Percentiles rank a stretch among this genome's conserved stretches.
phyloP scores from a whole-genome alignment of 768 basidiomycete genomes.

The Daedaleopsis nitida region DNA sequence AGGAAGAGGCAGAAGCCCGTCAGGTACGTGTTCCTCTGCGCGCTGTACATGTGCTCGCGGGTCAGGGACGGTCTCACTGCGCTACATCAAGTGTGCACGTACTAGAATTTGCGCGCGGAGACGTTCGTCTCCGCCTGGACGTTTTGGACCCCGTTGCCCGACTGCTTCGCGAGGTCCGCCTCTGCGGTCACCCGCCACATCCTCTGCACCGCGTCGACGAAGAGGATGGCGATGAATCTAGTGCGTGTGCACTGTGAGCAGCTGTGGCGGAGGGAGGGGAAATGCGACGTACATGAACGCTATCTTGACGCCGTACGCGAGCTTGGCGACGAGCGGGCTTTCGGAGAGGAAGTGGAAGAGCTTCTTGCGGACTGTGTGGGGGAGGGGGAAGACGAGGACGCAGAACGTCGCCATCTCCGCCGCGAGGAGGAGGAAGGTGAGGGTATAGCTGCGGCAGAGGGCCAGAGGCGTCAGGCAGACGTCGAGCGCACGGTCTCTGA shows the following conservation, averaged over 20 bases:
- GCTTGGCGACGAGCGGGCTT: conserved; percentile 72
- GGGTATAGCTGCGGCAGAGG: conserved; percentile 67
- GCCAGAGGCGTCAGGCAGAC: background rate
- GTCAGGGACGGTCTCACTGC: too few relatives aligned
- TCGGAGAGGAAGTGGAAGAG: conserved; percentile 75
- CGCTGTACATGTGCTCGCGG: conserved; percentile 42
- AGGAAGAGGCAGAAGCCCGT: conserved; percentile 95
- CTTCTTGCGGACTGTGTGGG: conserved; percentile 67
- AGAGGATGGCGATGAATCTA: conserved; percentile 84
- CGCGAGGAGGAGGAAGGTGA: conserved; percentile 81
- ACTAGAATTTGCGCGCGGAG: conserved; percentile 95
- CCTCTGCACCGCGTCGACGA: conserved; percentile 89
- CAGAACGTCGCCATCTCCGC: conserved; percentile 89
- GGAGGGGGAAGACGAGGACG: conserved; percentile 82
- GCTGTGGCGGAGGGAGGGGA: background rate
- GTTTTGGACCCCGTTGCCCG: conserved; percentile 53
- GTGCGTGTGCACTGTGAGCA: too few relatives aligned
- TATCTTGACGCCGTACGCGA: conserved; percentile 92
- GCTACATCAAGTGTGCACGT: too few relatives aligned
- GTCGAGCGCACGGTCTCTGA: background rate
- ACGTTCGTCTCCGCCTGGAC: conserved; percentile 84
- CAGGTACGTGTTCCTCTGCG: conserved; percentile 90
- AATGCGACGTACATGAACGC: conserved; percentile 77
- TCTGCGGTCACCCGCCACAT: conserved; percentile 85
- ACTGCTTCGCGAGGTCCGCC: conserved; percentile 62